These are phyloP conservation scores for Sugiyamaella grinbergsii DNA, from an alignment of 1,139 yeast genomes.

Conservation along the genomic window DNA sequence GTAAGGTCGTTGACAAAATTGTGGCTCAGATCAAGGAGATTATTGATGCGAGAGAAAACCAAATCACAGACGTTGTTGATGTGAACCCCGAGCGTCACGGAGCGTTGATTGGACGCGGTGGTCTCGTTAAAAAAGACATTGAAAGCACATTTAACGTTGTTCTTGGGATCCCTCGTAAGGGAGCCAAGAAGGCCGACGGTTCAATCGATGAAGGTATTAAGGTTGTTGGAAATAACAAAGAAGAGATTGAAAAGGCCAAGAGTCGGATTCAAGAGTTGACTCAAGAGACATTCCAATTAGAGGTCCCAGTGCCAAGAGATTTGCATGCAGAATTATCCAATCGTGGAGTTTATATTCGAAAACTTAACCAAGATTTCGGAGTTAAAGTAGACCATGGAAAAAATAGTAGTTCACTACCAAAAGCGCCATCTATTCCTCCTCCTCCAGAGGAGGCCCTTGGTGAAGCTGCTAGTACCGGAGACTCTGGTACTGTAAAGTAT, in stretches of 20 bases:
- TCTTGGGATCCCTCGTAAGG: constrained; percentile 62
- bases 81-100: constrained; percentile 78
- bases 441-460: constrained; percentile 56
- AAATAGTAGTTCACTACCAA: constrained; percentile 26
- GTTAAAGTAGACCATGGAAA: constrained; percentile 69
- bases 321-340: constrained; percentile 66
- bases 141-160: constrained; percentile 69
- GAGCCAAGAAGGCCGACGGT: constrained; percentile 52
- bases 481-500: constrained; percentile 28
- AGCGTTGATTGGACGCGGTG: constrained; percentile 79
- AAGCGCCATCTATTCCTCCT: constrained; percentile 32
- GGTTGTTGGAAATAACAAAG: constrained; percentile 40
- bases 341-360: constrained; percentile 65
- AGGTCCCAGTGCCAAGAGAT: constrained; percentile 58
- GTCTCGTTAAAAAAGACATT: constrained; percentile 68
- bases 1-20: constrained; percentile 69
- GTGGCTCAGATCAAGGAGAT: constrained; percentile 64
- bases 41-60: constrained; percentile 66
- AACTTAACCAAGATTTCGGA: constrained; percentile 54
- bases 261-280: constrained; percentile 39
- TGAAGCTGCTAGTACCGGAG: constrained; percentile 28
- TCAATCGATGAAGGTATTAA: constrained; percentile 38
- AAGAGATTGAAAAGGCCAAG: constrained; percentile 42
- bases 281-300: constrained; percentile 40
- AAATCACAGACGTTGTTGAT: constrained; percentile 57